Evolutionary conservation across 441 rosid species (phyloP), one percentile per base, ranked within the genome.

Genomic region (California macrophylla): DNA sequence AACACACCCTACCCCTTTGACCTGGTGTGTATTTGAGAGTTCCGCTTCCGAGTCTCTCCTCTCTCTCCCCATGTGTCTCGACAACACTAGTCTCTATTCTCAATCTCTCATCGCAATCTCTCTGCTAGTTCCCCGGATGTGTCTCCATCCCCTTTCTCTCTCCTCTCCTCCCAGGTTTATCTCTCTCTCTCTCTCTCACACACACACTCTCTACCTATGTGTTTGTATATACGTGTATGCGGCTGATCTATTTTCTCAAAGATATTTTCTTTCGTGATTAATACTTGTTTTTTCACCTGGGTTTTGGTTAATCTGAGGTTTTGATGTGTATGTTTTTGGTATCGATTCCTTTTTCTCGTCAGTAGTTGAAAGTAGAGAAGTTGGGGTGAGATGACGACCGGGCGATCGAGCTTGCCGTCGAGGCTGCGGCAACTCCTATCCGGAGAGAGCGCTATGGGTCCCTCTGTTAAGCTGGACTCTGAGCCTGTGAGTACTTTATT

Each of bases 351-450:
- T 3, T 26, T 28, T 50, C 24, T 36, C 65, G 16, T 30, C 71
- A 69, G 80, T 75, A 75, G 75, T 77, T 75, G 82, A 72, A 70
- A 84, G 84, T 75, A 76, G 79, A 76, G 75, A 66, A 78, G 80
- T 67, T 72, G 79, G 69, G 79, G 75, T 69, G 82, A 73, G 83
- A 93, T 93, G 98, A 85, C 96, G 69, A 76, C 89, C 71, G 77
- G 80, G 78, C 85, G 99, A 83, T 85, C 98, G 81, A 86, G 86
- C 81, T 82, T 94, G 87, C 99, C 97, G 67, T 88, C 96, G 61
- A 84, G 99, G 77, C 83, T 92, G 64, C 89, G 98, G 73, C 98
- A 88, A 79, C 97, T 92, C 70, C 74, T 94, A 66, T 86, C 96
- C 69, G 99, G 97, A 21, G 99, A 94, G 72, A 88, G 85, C 58